These are phyloP conservation scores for Nyctanthes arbortristis DNA, from an alignment of 257 asterid genomes.

Conservation along the genomic window DNA sequence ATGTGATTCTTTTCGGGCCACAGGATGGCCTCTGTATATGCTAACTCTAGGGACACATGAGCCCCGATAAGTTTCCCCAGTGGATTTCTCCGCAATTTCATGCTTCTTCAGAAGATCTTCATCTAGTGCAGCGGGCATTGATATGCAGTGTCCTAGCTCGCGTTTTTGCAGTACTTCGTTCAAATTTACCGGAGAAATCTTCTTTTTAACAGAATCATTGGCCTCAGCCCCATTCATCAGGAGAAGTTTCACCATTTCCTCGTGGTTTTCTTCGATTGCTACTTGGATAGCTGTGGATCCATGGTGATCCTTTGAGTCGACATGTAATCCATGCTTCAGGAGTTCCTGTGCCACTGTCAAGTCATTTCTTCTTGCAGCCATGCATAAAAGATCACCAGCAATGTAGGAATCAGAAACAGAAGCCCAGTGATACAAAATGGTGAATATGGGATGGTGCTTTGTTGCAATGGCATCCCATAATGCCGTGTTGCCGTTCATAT, in stretches of 20 bases:
- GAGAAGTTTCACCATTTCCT: slow-evolving; percentile 66
- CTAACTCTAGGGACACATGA: slow-evolving; percentile 45
- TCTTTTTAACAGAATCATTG: slow-evolving; percentile 35
- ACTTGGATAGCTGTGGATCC: slow-evolving; percentile 75
- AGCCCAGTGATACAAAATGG: slow-evolving; percentile 79
- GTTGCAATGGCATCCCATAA: slow-evolving; percentile 77
- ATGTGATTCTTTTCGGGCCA: slow-evolving; percentile 34
- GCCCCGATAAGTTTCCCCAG: slow-evolving; percentile 19
- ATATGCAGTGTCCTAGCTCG: slow-evolving; percentile 66
- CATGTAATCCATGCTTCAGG: slow-evolving; percentile 64
- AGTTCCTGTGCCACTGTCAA: slow-evolving; percentile 54
- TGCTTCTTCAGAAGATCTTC: slow-evolving; percentile 23
- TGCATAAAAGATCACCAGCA: slow-evolving; percentile 84
- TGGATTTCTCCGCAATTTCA: slow-evolving; percentile 25
- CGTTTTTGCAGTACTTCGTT: slow-evolving; percentile 52
- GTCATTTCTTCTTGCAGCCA: slow-evolving; percentile 68
- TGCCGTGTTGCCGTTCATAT: slow-evolving; percentile 75
- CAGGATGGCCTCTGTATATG: slow-evolving; percentile 75
- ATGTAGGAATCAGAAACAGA: slow-evolving; percentile 70
- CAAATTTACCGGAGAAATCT: slow-evolving; percentile 38
- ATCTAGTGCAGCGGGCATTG: slow-evolving; percentile 30
- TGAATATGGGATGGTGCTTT: slow-evolving; percentile 73
- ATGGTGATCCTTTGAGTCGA: slow-evolving; percentile 66
- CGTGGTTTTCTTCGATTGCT: slow-evolving; percentile 50
- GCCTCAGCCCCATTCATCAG: slow-evolving; percentile 79